A percentile compares a stretch with the other conserved stretches of the same genome.
phyloP scores from a whole-genome alignment of 495 filamentous ascomycete genomes.

The Aspergillus homomorphus region DNA sequence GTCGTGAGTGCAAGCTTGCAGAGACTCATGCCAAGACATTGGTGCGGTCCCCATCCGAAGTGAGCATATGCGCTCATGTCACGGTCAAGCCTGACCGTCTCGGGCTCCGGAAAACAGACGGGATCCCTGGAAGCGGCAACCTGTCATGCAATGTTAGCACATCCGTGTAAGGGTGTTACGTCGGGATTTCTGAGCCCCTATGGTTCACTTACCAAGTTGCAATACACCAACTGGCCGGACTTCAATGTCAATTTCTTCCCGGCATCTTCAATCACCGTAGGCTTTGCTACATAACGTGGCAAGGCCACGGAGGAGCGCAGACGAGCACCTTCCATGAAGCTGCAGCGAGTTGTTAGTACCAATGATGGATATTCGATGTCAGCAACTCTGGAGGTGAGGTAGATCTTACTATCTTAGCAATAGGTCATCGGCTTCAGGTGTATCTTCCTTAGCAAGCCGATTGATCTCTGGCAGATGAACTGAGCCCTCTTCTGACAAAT shows the following conservation, averaged over 20 bases:
- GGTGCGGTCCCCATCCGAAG: constrained; percentile 58
- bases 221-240: constrained; percentile 44
- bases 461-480: constrained; percentile 56
- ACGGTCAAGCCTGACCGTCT: constrained; percentile 59
- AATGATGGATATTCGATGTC: not conserved
- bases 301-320: constrained; percentile 54
- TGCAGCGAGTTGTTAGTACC: constrained; percentile 23
- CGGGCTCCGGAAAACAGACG: constrained; percentile 61
- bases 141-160: constrained; percentile 17
- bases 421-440: constrained; percentile 43
- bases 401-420: constrained; percentile 44
- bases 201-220: constrained; percentile 42
- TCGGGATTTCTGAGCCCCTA: not conserved
- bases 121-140: constrained; percentile 54
- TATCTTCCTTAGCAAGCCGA: constrained; percentile 46
- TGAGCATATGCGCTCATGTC: constrained; percentile 62
- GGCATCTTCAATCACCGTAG: constrained; percentile 40
- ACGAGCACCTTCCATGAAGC: constrained; percentile 60
- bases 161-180: no score
- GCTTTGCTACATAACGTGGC: constrained; percentile 45
- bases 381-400: not conserved
- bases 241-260: constrained; percentile 43
- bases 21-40: constrained; percentile 55
- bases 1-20: constrained; percentile 58
- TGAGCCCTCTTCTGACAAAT: constrained; percentile 55